Evolutionary conservation across 371 early-diverging fungal genomes (phyloP).

Genomic region (Mucor racemosus): DNA sequence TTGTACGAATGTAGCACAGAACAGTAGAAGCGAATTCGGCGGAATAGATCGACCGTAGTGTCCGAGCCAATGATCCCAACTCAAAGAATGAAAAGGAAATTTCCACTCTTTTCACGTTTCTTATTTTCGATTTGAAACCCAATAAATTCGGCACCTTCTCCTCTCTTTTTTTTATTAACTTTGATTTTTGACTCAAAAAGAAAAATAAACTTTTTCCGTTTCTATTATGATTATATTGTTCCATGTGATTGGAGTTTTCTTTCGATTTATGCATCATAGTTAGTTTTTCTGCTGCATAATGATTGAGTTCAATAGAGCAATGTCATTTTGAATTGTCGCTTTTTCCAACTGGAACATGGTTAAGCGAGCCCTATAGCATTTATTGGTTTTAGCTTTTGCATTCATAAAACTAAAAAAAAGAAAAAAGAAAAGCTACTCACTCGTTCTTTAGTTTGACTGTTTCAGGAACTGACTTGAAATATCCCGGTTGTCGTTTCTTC

Average conservation of each 20-base stretch:
- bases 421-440: slow-evolving; percentile 40
- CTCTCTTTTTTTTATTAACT: background rate
- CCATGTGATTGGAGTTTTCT: background rate
- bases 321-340: slow-evolving; percentile 37
- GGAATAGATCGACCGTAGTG: slow-evolving; percentile 10
- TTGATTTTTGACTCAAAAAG: slow-evolving; percentile 16
- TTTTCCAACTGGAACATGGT: slow-evolving; percentile 32
- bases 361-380: slow-evolving; percentile 27
- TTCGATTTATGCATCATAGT: background rate
- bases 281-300: background rate
- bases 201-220: slow-evolving; percentile 4
- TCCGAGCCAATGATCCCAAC: slow-evolving; percentile 9
- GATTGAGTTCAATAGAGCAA: slow-evolving; percentile 24
- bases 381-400: too few relatives aligned
- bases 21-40: slow-evolving; percentile 8
- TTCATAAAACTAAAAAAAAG: too few relatives aligned
- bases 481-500: slow-evolving; percentile 44
- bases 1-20: slow-evolving; percentile 5
- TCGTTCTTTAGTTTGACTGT: slow-evolving; percentile 47
- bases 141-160: slow-evolving; percentile 18
- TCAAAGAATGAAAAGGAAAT: background rate
- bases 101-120: slow-evolving; percentile 16
- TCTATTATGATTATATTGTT: background rate
- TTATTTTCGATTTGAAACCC: slow-evolving; percentile 13
- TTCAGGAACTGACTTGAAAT: slow-evolving; percentile 45